A percentile compares a stretch with the other conserved stretches of the same genome.
These are phyloP conservation scores for Aspergillus hortae DNA, from an alignment of 2,329 filamentous ascomycete species.

Conservation along the genomic window DNA sequence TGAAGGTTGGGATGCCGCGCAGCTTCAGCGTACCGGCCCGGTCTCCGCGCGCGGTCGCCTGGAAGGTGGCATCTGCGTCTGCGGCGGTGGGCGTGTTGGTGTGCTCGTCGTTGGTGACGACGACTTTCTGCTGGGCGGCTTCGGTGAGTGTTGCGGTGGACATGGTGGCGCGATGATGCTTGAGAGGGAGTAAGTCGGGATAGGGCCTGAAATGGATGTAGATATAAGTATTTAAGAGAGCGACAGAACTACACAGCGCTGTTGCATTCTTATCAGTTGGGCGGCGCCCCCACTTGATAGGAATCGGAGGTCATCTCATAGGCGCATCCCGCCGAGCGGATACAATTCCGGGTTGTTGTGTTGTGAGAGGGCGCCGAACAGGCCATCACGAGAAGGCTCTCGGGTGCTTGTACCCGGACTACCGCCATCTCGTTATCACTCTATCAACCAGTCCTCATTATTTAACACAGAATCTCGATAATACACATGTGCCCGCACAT, in stretches of 20 bases:
- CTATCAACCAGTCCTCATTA: neutral
- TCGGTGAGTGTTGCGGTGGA: constrained; percentile 12
- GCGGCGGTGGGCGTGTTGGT: constrained; percentile 14
- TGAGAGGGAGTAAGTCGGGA: neutral
- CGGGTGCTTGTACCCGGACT: neutral
- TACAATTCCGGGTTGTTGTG: neutral
- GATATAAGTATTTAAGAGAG: neutral
- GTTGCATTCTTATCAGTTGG: neutral
- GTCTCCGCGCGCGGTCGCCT: constrained; percentile 34
- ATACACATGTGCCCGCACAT: constrained; percentile 4
- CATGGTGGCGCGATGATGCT: constrained; percentile 1
- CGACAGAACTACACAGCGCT: neutral
- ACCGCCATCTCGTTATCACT: neutral
- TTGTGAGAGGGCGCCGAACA: neutral
- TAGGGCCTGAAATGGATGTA: neutral
- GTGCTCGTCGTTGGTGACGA: constrained; percentile 7
- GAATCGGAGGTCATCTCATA: constrained; percentile 1
- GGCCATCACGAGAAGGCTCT: constrained; percentile 1
- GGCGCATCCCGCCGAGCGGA: constrained; percentile 9
- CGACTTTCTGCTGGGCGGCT: constrained; percentile 5
- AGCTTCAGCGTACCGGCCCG: constrained; percentile 35
- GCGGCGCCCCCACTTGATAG: neutral
- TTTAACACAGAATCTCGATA: neutral
- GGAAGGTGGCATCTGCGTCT: constrained; percentile 27
- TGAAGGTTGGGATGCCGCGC: constrained; percentile 37